A percentile compares a stretch with the other conserved stretches of the same genome.
phyloP scores from a whole-genome alignment of 2,329 filamentous ascomycete species.

The Camillea tinctor region DNA sequence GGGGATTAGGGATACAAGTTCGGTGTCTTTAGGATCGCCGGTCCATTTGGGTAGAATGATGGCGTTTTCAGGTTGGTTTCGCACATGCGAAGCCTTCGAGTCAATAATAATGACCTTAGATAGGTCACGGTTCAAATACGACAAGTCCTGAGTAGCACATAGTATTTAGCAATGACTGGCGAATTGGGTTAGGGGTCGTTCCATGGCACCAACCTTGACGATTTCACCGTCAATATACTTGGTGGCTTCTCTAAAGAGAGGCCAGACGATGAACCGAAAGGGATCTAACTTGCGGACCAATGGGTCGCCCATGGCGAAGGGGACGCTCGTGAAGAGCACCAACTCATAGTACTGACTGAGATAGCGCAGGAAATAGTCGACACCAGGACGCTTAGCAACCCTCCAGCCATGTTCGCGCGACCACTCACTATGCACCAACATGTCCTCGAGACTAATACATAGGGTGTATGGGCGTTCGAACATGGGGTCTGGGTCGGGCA shows the following conservation, averaged over 20 bases:
- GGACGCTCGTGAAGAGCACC: constrained; percentile 90
- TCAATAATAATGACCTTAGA: constrained; percentile 96
- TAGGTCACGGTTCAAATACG: constrained; percentile 92
- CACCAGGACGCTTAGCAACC: constrained; percentile 87
- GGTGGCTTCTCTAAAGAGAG: constrained; percentile 92
- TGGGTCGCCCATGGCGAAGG: constrained; percentile 79
- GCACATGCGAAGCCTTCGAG: constrained; percentile 77
- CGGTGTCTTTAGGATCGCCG: constrained; percentile 78
- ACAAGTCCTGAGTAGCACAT: constrained; percentile 69
- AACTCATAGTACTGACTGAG: constrained; percentile 97
- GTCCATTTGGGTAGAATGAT: constrained; percentile 90
- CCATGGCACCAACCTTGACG: constrained; percentile 68
- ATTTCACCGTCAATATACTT: constrained; percentile 95
- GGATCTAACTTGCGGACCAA: constrained; percentile 92
- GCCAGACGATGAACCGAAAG: constrained; percentile 93
- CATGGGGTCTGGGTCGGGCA: constrained; percentile 77
- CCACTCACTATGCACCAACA: constrained; percentile 95
- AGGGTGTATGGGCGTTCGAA: constrained; percentile 88
- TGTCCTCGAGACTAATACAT: constrained; percentile 87
- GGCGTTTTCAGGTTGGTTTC: constrained; percentile 93
- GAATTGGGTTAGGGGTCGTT: constrained; percentile 19
- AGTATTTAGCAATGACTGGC: constrained; percentile 19
- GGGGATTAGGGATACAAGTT: constrained; percentile 84
- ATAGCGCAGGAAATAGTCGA: constrained; percentile 97
- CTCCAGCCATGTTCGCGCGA: constrained; percentile 91